These are phyloP conservation scores for Trichoderma harzianum DNA, from an alignment of 2,329 filamentous ascomycete species.

Conservation along the genomic window DNA sequence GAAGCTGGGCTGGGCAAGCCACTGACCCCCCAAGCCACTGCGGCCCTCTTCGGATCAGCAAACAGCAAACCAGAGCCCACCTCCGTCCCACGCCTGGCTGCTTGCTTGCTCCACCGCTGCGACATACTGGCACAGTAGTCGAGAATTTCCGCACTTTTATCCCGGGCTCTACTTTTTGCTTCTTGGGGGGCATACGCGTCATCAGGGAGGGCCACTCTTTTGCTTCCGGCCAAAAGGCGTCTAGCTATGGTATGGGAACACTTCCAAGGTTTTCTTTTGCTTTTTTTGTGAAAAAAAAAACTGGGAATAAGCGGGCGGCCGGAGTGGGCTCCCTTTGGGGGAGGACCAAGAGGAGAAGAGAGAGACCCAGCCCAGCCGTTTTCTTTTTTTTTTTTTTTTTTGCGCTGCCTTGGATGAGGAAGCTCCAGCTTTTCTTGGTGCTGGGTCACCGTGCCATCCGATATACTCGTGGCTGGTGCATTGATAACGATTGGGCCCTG, in stretches of 20 bases:
- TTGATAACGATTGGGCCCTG: slow-evolving; percentile 15
- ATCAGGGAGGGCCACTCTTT: slow-evolving; percentile 1
- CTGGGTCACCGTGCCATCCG: slow-evolving; percentile 5
- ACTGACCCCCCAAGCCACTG: neutral
- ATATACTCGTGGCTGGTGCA: slow-evolving; percentile 14
- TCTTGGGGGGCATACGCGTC: slow-evolving; percentile 6
- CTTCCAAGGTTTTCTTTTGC: neutral
- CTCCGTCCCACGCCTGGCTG: neutral
- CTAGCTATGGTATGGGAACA: neutral
- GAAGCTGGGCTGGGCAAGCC: slow-evolving; percentile 1
- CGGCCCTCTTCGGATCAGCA: neutral
- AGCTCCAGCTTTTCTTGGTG: neutral
- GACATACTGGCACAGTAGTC: neutral
- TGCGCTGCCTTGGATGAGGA: neutral
- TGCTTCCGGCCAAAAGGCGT: neutral
- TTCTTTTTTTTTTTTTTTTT: too few relatives aligned
- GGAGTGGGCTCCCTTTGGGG: neutral
- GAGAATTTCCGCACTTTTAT: neutral
- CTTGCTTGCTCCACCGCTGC: neutral
- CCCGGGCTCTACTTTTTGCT: neutral
- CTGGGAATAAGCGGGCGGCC: neutral
- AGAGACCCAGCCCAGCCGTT: neutral
- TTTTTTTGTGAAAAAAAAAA: neutral
- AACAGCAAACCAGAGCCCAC: slow-evolving; percentile 7
- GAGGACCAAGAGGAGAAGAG: neutral